Conservation (phyloP, 148 eudicot genomes). For the Silene latifolia region DNA sequence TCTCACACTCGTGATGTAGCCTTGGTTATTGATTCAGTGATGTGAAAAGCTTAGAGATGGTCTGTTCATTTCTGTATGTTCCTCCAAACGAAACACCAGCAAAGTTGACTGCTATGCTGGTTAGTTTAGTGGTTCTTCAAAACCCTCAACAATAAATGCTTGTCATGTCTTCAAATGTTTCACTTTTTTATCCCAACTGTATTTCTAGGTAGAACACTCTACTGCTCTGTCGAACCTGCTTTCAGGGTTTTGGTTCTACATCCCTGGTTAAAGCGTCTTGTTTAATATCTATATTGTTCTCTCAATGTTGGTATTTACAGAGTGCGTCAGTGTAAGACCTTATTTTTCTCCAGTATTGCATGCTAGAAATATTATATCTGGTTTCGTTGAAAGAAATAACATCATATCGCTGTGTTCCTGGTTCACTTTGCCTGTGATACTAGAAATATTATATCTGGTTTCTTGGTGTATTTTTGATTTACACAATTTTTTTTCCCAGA, state of each 20-base stretch:
- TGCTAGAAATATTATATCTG: too few relatives aligned
- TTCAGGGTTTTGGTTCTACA: not conserved
- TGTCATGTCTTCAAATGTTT: not conserved
- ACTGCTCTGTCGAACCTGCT: not conserved
- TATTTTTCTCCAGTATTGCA: not conserved
- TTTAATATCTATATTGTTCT: not conserved
- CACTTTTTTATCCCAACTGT: not conserved
- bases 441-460: not conserved
- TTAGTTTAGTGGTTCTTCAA: not conserved
- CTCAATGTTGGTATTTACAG: not conserved
- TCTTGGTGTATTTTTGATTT: constrained; percentile 1
- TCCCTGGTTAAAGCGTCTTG: not conserved
- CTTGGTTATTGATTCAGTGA: not conserved
- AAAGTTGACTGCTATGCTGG: not conserved
- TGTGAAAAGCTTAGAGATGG: not conserved
- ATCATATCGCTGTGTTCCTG: not conserved
- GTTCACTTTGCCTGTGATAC: constrained; percentile 9
- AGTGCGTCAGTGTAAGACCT: not conserved
- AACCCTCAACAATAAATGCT: not conserved
- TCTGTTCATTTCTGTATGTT: not conserved
- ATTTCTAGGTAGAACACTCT: not conserved
- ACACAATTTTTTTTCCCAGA: not conserved
- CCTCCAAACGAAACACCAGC: not conserved
- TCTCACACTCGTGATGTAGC: too few relatives aligned
- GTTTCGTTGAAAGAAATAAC: not conserved